Evolutionary conservation across 306 rosid species (phyloP), one percentile per base, ranked within the genome.

Genomic region (Sicyos baderoa): DNA sequence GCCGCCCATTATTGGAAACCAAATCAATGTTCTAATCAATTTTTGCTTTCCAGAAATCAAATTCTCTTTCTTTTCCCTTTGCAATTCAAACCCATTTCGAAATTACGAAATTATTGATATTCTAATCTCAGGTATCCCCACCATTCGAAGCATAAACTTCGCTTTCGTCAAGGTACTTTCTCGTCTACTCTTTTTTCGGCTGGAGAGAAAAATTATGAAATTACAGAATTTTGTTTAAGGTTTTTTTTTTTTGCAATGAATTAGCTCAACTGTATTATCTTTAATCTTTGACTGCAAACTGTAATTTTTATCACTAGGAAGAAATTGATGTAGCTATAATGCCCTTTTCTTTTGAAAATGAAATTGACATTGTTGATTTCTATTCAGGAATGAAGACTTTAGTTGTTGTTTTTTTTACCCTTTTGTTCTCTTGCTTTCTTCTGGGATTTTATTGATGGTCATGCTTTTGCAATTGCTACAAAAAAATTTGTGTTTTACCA

Each of bases 131-230:
- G 45, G 45, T 40, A 40, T n/a, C n/a, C 45, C 45, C 45, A 40
- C 45, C 45, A 40, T 7, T 49, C 13, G 16, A 40, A 67, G 37
- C 19, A 40, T 40, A 40, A 40, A 49, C 45, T 67, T 22, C 22
- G 54, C 56, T 67, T 48, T 48, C 71, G 9, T 8, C 6, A 23
- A 67, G 72, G 72, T 67, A 48, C 17, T 66, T 22, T 66, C 18
- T 37, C 22, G 55, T 66, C 9, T 66, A 44, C 13, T 44, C 3
- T 21, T 50, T 67, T 8, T 9, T n/a, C 4, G 23, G 72, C 57
- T n/a, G n/a, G n/a, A n/a, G n/a, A n/a, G n/a, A n/a, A n/a, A n/a
- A n/a, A n/a, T n/a, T n/a, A n/a, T n/a, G n/a, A n/a, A n/a, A n/a
- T 45, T 45, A 65, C 17, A 18, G 70, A 4, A 63, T 40, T 18